Percentiles rank a stretch among this genome's conserved stretches.
phyloP scores from a whole-genome alignment of 352 stramenopile species.

The Thraustochytrium sp. region DNA sequence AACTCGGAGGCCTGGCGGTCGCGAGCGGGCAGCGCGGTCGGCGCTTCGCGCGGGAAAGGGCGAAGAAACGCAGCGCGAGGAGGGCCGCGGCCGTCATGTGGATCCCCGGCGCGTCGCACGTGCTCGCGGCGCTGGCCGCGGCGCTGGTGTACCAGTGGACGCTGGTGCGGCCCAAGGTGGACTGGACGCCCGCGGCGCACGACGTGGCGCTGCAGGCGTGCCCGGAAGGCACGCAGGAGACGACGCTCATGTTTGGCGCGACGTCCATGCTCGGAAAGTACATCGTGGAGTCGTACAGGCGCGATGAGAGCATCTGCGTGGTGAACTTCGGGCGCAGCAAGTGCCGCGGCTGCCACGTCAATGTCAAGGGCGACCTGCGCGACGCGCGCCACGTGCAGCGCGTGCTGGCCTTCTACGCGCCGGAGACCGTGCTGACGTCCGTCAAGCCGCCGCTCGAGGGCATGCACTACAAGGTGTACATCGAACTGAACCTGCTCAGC shows the following conservation, averaged over 20 bases:
- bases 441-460: slow-evolving; percentile 32
- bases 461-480: slow-evolving; percentile 43
- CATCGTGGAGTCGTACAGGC: slow-evolving; percentile 24
- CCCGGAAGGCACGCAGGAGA: not conserved
- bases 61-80: not conserved
- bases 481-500: slow-evolving; percentile 42
- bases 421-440: slow-evolving; percentile 21
- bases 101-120: not conserved
- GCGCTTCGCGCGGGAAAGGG: no score
- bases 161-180: slow-evolving; percentile 15
- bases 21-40: no score
- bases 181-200: not conserved
- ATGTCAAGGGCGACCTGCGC: slow-evolving; percentile 29
- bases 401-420: slow-evolving; percentile 16
- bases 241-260: slow-evolving; percentile 37
- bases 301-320: slow-evolving; percentile 28
- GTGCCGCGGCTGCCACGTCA: slow-evolving; percentile 27
- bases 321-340: slow-evolving; percentile 18
- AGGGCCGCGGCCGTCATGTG: not conserved
- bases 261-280: slow-evolving; percentile 45
- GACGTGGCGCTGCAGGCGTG: not conserved
- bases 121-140: not conserved
- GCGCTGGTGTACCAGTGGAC: slow-evolving; percentile 4
- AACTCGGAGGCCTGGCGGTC: no score
- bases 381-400: slow-evolving; percentile 30